Evolutionary conservation across 225 moss, liverwort and hornwort species (phyloP).

Genomic region (Lunularia cruciata): DNA sequence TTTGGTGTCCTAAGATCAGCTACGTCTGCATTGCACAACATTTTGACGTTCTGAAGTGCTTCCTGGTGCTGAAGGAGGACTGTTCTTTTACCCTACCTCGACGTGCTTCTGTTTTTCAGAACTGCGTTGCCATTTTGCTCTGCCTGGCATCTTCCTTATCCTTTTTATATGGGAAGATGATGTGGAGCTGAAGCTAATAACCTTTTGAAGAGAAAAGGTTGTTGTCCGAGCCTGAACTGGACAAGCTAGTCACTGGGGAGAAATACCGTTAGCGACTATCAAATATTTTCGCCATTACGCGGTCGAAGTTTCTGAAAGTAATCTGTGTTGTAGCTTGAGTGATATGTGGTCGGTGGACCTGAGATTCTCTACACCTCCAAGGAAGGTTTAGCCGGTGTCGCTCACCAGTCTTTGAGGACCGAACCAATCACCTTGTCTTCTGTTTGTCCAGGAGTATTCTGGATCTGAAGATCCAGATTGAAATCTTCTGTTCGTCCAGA

Average conservation of each 20-base stretch:
- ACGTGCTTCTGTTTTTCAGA: conserved; percentile 9
- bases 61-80: conserved; percentile 14
- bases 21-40: not conserved
- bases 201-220: not conserved
- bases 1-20: not conserved
- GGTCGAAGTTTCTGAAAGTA: not conserved
- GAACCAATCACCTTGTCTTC: too few relatives aligned
- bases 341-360: too few relatives aligned
- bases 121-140: not conserved
- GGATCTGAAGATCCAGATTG: too few relatives aligned
- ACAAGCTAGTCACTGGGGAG: not conserved
- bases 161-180: not conserved
- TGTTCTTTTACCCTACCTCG: not conserved
- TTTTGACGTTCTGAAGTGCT: not conserved
- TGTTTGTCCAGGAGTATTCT: too few relatives aligned
- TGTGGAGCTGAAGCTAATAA: not conserved
- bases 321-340: not conserved
- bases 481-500: too few relatives aligned
- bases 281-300: not conserved
- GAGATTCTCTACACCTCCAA: too few relatives aligned
- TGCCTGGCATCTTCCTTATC: not conserved
- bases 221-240: not conserved
- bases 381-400: too few relatives aligned
- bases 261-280: not conserved
- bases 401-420: too few relatives aligned